A percentile compares a stretch with the other conserved stretches of the same genome.
These are phyloP conservation scores for Nicotiana knightiana DNA, from an alignment of 257 asterid genomes.

Conservation along the genomic window DNA sequence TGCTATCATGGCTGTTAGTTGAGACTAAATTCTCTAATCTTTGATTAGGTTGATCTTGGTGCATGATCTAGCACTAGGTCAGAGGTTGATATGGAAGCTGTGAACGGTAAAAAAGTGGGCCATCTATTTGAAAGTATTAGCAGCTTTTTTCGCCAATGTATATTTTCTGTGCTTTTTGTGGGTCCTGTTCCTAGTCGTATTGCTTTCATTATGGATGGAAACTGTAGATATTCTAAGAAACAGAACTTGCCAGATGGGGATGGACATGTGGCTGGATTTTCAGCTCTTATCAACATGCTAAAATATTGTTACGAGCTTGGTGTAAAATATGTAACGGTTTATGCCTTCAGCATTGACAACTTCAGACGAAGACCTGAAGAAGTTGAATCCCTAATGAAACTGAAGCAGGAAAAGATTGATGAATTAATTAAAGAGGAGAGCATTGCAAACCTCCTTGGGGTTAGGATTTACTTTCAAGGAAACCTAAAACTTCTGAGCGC, in stretches of 20 bases:
- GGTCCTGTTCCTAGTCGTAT: constrained; percentile 66
- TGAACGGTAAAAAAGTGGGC: neutral
- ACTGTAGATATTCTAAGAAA: constrained; percentile 67
- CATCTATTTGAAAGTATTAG: constrained; percentile 5
- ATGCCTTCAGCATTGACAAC: constrained; percentile 86
- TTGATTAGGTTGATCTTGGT: constrained; percentile 10
- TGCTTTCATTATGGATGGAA: constrained; percentile 87
- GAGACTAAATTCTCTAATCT: neutral
- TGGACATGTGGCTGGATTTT: constrained; percentile 56
- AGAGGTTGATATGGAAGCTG: constrained; percentile 15
- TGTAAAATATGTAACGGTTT: constrained; percentile 47
- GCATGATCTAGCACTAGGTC: neutral
- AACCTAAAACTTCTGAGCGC: constrained; percentile 57
- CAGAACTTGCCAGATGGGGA: constrained; percentile 40
- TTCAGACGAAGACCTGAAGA: constrained; percentile 71
- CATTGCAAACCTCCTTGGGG: constrained; percentile 43
- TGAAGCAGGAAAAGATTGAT: constrained; percentile 71
- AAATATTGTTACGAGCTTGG: constrained; percentile 62
- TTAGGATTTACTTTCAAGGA: constrained; percentile 59
- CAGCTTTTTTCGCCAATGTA: constrained; percentile 10
- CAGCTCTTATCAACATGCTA: constrained; percentile 55
- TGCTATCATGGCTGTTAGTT: neutral
- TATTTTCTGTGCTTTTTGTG: constrained; percentile 34
- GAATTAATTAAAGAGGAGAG: constrained; percentile 48
- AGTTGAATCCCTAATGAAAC: constrained; percentile 66